Conservation (phyloP, 78 protist genomes). For the Blattamonas nauphoetae region DNA sequence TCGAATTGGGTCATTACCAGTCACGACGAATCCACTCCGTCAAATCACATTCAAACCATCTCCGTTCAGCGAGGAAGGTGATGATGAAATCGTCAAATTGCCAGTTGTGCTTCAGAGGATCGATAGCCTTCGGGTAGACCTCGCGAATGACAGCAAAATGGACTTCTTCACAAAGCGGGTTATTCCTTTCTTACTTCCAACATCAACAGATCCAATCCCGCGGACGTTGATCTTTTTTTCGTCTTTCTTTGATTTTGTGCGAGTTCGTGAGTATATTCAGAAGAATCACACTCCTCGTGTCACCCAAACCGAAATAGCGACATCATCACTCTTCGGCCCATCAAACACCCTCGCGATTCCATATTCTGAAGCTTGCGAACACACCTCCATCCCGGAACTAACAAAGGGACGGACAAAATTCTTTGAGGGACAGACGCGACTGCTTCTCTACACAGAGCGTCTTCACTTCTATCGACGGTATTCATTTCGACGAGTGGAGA, state of each 20-base stretch:
- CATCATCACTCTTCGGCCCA: too few relatives aligned
- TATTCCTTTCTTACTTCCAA: neutral
- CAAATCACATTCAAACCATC: too few relatives aligned
- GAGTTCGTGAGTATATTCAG: neutral
- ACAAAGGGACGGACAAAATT: neutral
- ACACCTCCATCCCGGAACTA: neutral
- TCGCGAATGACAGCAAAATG: neutral
- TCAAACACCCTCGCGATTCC: neutral
- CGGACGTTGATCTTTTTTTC: neutral
- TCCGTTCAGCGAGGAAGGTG: too few relatives aligned
- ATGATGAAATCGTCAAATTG: too few relatives aligned
- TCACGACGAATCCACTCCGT: too few relatives aligned
- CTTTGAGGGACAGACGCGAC: conserved; percentile 2
- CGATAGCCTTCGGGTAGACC: neutral
- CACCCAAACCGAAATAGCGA: too few relatives aligned
- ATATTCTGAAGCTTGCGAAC: neutral
- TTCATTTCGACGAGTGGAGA: neutral
- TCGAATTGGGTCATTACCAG: too few relatives aligned
- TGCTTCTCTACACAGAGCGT: conserved; percentile 15
- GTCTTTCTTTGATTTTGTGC: conserved; percentile 5
- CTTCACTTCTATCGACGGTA: conserved; percentile 16
- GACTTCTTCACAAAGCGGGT: neutral
- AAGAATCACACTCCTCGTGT: neutral
- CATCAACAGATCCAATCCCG: neutral
- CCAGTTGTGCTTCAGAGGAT: neutral